Base-by-base conservation (phyloP, 2,329 filamentous ascomycete species). In the Trichophyton simii region DNA sequence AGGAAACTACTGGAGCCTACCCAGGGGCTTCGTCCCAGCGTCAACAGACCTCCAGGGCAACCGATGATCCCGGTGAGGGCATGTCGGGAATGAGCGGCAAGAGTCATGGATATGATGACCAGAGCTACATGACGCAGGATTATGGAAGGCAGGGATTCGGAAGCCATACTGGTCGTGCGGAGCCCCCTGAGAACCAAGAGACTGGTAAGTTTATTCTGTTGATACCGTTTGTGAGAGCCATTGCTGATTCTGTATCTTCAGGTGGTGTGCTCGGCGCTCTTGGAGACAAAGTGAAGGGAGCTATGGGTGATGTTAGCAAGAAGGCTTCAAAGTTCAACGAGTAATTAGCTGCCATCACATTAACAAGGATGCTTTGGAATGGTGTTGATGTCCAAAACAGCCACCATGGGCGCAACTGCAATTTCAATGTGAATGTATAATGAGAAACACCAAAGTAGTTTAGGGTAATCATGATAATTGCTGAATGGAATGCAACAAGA, bases 241-340 rank as follows among this genome's bases (percentile, higher is more conserved):
- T 55, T 28, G 52, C 52, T 58, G 34, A 59, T 38, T 54, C 2
- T 46, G 28, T 41, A 22, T 46, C 36, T 36, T 13, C 28, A 62
- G 60, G 60, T 18, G 58, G 54, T 15, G 42, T 34, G 34, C 57
- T 62, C 18, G 38, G 52, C 7, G 44, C 41, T 5, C 25, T 62
- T 18, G 61, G 62, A 6, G 61, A 65, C 41, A 65, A 60, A 54
- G 59, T 60, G 34, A 54, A 62, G 4, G 52, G 52, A 46, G 28
- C 57, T 44, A 46, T 58, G 36, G 57, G 41, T 2, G 57, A 42
- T 44, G 57, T 46, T 42, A 58, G 57, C 57, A 42, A 42, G 57
- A 58, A 46, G 57, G 57, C 41, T 44, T 42, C 57, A 8, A 42
- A 58, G 41, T 28, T 42, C 20, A 28, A n/a, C 38, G 57, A 58